These are phyloP conservation scores for Ophiostoma ips DNA, from an alignment of 2,329 filamentous ascomycete genomes.

Conservation along the genomic window DNA sequence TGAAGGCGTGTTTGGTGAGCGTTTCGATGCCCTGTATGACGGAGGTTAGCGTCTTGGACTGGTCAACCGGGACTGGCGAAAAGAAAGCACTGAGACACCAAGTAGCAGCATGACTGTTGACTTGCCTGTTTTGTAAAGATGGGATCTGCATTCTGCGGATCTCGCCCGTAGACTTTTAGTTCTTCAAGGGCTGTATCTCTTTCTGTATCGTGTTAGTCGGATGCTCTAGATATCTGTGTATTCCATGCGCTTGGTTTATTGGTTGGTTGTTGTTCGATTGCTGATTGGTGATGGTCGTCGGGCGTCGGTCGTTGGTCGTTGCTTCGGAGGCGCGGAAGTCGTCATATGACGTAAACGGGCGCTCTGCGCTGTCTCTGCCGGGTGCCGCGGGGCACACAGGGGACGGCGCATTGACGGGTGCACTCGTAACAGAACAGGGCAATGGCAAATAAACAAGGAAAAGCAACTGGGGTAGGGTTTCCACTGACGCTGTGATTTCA, in stretches of 20 bases:
- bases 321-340: no score
- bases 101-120: constrained; percentile 1
- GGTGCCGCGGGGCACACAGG: no score
- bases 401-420: no score
- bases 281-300: no score
- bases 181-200: constrained; percentile 47
- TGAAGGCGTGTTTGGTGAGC: constrained; percentile 59
- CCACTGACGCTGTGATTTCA: constrained; percentile 45
- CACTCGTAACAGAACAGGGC: no score
- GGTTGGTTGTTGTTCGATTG: neutral
- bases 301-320: no score
- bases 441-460: neutral
- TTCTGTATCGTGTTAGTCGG: constrained; percentile 34
- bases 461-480: neutral
- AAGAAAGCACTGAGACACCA: neutral
- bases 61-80: neutral
- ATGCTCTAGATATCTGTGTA: no score
- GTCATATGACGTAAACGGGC: no score
- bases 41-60: constrained; percentile 3
- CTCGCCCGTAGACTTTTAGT: constrained; percentile 67
- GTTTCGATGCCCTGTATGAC: constrained; percentile 62
- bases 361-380: no score
- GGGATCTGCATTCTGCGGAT: constrained; percentile 56
- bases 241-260: neutral
- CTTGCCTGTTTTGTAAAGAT: constrained; percentile 70